These are phyloP conservation scores for Pyronema omphalodes DNA, from an alignment of 495 filamentous ascomycete species.

Conservation along the genomic window DNA sequence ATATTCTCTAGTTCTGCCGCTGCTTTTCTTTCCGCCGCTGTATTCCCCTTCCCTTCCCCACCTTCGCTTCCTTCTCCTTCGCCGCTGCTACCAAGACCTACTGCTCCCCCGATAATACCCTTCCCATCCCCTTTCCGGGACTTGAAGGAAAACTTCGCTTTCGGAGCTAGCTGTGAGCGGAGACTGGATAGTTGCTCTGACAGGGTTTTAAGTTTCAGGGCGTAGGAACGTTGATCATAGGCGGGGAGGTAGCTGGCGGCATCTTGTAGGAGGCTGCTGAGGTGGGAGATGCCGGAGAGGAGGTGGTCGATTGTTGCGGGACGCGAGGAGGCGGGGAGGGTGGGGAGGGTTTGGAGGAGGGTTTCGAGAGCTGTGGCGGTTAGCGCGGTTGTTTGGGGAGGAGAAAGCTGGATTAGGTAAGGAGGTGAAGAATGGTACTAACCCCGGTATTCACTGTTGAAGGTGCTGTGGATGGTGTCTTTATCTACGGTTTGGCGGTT, in stretches of 20 bases:
- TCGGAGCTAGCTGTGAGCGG: slow-evolving; percentile 40
- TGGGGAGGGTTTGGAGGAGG: slow-evolving; percentile 12
- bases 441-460: background rate
- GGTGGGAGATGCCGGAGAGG: slow-evolving; percentile 42
- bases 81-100: slow-evolving; percentile 31
- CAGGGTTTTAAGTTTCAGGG: slow-evolving; percentile 52
- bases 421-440: background rate
- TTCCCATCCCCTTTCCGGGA: slow-evolving; percentile 37
- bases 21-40: background rate
- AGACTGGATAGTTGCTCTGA: slow-evolving; percentile 43
- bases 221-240: slow-evolving; percentile 59
- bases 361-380: slow-evolving; percentile 9
- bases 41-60: slow-evolving; percentile 13
- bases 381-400: background rate
- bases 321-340: slow-evolving; percentile 27
- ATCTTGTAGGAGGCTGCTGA: slow-evolving; percentile 53
- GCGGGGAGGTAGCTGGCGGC: slow-evolving; percentile 49
- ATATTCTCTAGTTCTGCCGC: background rate
- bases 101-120: slow-evolving; percentile 37
- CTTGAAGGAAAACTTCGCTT: slow-evolving; percentile 57
- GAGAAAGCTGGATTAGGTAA: background rate
- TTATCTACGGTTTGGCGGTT: background rate
- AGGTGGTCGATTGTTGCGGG: slow-evolving; percentile 49
- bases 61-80: slow-evolving; percentile 27
- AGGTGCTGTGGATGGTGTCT: background rate